A percentile compares a stretch with the other conserved stretches of the same genome.
phyloP scores from a whole-genome alignment of 495 filamentous ascomycete species.

The Neurospora terricola region DNA sequence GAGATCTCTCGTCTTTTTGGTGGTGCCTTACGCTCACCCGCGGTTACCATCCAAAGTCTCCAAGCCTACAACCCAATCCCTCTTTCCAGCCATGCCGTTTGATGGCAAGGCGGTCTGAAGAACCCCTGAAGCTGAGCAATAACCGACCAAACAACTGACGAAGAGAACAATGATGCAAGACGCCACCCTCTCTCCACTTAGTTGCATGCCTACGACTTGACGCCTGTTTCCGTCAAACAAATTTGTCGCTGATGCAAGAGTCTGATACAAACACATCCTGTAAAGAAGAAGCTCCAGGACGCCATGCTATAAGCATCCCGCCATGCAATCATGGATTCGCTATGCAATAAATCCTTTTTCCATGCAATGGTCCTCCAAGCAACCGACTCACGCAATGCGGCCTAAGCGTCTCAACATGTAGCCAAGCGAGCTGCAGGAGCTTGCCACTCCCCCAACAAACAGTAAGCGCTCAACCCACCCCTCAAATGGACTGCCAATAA shows the following conservation, averaged over 20 bases:
- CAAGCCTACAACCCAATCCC: no score
- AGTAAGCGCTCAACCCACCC: neutral
- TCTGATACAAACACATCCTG: neutral
- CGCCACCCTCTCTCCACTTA: neutral
- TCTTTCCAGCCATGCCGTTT: no score
- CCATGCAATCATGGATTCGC: neutral
- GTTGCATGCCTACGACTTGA: neutral
- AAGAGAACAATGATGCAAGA: neutral
- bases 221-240: neutral
- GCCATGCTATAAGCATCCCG: neutral
- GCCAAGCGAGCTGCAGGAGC: neutral
- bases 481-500: neutral
- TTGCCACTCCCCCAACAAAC: neutral
- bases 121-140: neutral
- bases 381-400: neutral
- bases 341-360: no score
- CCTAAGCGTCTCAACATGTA: neutral
- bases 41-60: no score
- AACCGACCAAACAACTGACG: neutral
- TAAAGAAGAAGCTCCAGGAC: neutral
- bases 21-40: no score
- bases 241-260: neutral
- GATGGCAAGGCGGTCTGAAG: neutral
- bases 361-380: neutral
- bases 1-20: no score